Evolutionary conservation across 129 eudicot species (phyloP).

Genomic region (Centrapalus pauciflorus): DNA sequence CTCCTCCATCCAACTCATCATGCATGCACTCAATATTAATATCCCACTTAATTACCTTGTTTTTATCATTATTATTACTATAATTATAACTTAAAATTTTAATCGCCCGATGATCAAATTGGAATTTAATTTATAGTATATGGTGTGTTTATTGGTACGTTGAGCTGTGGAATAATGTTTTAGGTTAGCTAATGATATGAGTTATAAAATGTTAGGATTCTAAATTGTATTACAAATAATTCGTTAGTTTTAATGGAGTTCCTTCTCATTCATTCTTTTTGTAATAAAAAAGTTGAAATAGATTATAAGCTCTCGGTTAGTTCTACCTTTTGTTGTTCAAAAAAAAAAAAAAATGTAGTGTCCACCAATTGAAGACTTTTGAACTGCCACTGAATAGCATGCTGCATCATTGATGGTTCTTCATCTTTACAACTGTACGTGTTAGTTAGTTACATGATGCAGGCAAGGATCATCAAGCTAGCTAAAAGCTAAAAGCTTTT

Average conservation of each 20-base stretch:
- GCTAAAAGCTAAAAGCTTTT: conserved; percentile 3
- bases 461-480: conserved; percentile 12
- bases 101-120: conserved; percentile 3
- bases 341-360: conserved; percentile 9
- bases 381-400: conserved; percentile 15
- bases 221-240: no score
- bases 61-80: neutral
- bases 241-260: no score
- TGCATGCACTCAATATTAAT: neutral
- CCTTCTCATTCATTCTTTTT: no score
- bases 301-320: no score
- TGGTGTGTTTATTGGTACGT: no score
- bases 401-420: conserved; percentile 26
- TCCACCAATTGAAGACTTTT: conserved; percentile 21
- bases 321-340: no score
- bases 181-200: no score
- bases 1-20: neutral
- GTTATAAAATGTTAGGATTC: no score
- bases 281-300: no score
- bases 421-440: conserved; percentile 38
- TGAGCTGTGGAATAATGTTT: no score
- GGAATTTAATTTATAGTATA: no score
- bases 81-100: neutral
- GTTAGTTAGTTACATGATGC: conserved; percentile 11
- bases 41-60: neutral